Conservation (phyloP, 2,329 filamentous ascomycete species). For the Hymenoscyphus fraxineus region DNA sequence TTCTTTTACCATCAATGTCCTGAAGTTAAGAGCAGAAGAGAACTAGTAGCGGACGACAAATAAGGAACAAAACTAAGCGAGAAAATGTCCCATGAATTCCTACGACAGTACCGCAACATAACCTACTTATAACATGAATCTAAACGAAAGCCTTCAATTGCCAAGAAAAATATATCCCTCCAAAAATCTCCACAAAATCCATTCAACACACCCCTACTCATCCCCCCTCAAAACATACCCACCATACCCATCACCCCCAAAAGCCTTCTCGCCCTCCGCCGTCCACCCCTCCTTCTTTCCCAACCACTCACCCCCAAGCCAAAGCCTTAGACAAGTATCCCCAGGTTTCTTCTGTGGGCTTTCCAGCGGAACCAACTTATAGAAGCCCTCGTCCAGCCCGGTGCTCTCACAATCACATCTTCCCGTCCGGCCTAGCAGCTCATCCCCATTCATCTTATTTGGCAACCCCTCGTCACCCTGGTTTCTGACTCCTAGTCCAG, state of each 20-base stretch:
- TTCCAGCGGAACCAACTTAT: conserved; percentile 44
- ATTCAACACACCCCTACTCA: neutral
- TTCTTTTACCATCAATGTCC: too few species aligned
- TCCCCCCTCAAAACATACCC: conserved; percentile 34
- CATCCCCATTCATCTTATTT: neutral
- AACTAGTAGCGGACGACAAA: too few species aligned
- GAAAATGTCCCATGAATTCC: too few species aligned
- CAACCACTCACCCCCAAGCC: conserved; percentile 42
- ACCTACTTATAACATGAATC: too few species aligned
- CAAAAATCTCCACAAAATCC: too few species aligned
- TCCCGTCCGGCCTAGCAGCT: too few species aligned
- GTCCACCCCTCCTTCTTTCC: conserved; percentile 42
- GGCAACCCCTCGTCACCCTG: conserved; percentile 42
- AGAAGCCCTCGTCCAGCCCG: conserved; percentile 43
- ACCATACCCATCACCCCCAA: conserved; percentile 43
- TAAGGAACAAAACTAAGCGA: too few species aligned
- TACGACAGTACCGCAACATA: too few species aligned
- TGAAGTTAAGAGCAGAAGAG: too few species aligned
- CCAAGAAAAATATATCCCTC: too few species aligned
- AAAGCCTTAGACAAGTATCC: conserved; percentile 45
- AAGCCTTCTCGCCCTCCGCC: conserved; percentile 38
- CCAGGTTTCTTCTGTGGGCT: conserved; percentile 45
- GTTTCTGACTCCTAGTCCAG: conserved; percentile 42
- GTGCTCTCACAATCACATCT: conserved; percentile 44
- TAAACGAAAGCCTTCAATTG: too few species aligned